Evolutionary conservation across 176 grass and related monocot genomes (phyloP).

Genomic region (Tillandsia fasciculata): DNA sequence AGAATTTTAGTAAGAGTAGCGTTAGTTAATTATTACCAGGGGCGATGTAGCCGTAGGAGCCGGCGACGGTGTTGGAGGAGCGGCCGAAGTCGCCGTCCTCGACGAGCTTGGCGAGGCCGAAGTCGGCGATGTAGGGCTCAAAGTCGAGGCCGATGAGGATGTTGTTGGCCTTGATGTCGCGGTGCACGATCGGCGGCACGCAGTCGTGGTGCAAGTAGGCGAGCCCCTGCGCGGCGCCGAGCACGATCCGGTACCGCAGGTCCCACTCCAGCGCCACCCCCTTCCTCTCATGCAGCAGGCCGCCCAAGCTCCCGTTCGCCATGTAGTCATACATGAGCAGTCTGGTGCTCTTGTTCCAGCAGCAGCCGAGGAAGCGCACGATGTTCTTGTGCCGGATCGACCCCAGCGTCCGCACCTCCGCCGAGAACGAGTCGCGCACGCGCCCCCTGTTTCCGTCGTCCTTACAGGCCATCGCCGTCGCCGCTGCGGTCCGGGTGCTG

Average conservation of each 20-base stretch:
- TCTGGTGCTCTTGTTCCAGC: conserved; percentile 83
- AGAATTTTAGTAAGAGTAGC: neutral
- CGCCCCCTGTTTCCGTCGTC: conserved; percentile 27
- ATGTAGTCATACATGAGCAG: conserved; percentile 99
- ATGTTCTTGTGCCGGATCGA: conserved; percentile 99
- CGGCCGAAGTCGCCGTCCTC: conserved; percentile 70
- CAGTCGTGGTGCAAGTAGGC: conserved; percentile 96
- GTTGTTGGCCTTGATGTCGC: conserved; percentile 97
- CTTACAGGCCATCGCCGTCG: conserved; percentile 10
- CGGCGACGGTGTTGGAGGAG: conserved; percentile 87
- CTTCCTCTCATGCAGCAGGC: conserved; percentile 68
- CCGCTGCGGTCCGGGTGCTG: neutral
- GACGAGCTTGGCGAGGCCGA: conserved; percentile 90
- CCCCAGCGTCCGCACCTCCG: conserved; percentile 81
- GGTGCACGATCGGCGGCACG: conserved; percentile 76
- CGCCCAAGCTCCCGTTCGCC: conserved; percentile 89
- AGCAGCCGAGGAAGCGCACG: conserved; percentile 81
- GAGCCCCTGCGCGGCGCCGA: conserved; percentile 74
- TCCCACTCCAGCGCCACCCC: conserved; percentile 87
- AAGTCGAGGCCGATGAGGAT: conserved; percentile 92
- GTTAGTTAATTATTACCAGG: conserved; percentile 35
- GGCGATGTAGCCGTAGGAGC: conserved; percentile 92
- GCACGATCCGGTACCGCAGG: conserved; percentile 68
- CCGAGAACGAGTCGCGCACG: conserved; percentile 82
- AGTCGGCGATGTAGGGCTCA: conserved; percentile 93